A percentile compares a stretch with the other conserved stretches of the same genome.
These are phyloP conservation scores for Calonectria ilicicola DNA, from an alignment of 2,329 filamentous ascomycete species.

Conservation along the genomic window DNA sequence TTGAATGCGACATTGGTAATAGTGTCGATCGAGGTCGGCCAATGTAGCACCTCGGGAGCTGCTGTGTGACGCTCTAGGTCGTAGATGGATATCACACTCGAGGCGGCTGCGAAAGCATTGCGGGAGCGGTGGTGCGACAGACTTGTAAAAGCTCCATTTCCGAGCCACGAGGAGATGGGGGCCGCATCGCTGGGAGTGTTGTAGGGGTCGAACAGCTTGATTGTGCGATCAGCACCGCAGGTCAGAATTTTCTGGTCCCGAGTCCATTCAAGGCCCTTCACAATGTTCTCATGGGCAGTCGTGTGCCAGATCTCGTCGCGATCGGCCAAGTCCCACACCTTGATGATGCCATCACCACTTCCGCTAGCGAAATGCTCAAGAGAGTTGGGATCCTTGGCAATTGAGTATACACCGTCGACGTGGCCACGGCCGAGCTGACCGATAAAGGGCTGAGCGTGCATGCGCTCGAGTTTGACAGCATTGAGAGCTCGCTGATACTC, in stretches of 20 bases:
- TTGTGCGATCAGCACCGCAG: constrained; percentile 85
- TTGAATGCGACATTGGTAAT: constrained; percentile 93
- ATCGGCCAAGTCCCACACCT: constrained; percentile 86
- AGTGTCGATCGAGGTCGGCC: constrained; percentile 91
- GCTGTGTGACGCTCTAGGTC: constrained; percentile 85
- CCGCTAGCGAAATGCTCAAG: constrained; percentile 83
- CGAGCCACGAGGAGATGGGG: constrained; percentile 88
- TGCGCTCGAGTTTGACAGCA: constrained; percentile 92
- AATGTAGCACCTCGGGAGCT: constrained; percentile 84
- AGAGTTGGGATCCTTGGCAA: constrained; percentile 83
- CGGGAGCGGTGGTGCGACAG: constrained; percentile 85
- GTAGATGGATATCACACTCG: constrained; percentile 86
- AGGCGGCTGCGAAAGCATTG: constrained; percentile 83
- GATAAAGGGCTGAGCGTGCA: constrained; percentile 83
- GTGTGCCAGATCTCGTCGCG: constrained; percentile 81
- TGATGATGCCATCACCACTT: constrained; percentile 92
- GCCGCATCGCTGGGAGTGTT: constrained; percentile 74
- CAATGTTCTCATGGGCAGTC: constrained; percentile 91
- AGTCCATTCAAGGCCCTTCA: constrained; percentile 93
- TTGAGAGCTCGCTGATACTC: constrained; percentile 73
- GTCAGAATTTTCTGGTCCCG: constrained; percentile 86
- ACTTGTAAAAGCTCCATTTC: constrained; percentile 83
- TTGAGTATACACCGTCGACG: constrained; percentile 85
- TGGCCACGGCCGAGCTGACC: constrained; percentile 90
- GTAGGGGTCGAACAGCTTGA: constrained; percentile 95